Evolutionary conservation across 352 stramenopile genomes (phyloP), one percentile per base, ranked within the genome.

Genomic region (Phytophthora pluvialis): DNA sequence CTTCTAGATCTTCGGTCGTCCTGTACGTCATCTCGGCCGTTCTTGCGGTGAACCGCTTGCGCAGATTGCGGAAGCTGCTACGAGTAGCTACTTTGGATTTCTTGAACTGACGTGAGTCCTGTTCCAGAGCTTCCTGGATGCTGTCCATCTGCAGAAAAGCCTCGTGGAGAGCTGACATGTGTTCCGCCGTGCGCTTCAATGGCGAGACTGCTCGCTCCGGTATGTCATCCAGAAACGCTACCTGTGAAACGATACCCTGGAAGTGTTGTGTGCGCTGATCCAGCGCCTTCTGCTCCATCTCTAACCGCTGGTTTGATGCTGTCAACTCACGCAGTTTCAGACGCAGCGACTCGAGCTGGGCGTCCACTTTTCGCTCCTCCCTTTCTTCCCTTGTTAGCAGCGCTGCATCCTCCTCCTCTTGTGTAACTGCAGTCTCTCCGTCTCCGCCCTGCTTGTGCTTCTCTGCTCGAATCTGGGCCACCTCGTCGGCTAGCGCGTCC

Each of bases 1-100:
- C 62, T 68, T 86, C 75, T n/a, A 88, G 70, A 62, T 90, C 78
- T 51, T 90, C 75, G 9, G 72, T 73, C 38, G 81, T 86, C 4
- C 69, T 69, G 56, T 86, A 85, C 26, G 63, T 64, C 47, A 86
- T 73, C 26, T 77, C 67, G 10, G 74, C 59, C 40, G 77, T 85
- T 43, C 73, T 67, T 44, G 79, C 75, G 50, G 78, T 72, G 47
- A 84, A 88, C 11, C 79, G 75, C 52, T 83, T 80, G 18, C 55
- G 77, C 38, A 90, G 52, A 52, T 86, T 88, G 7, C 73, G 67
- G 58, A 78, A 83, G 18, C 43, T 76, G 13, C 74, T 75, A 3
- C 82, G 67, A 9, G 80, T 84, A 26, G 75, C 74, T 57, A 80
- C 66, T 56, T 88, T 88, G 10, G 70, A 71, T n/a, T 72, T 73